Conservation (phyloP, 2,329 filamentous ascomycete species). For the Gnomoniopsis sp. region DNA sequence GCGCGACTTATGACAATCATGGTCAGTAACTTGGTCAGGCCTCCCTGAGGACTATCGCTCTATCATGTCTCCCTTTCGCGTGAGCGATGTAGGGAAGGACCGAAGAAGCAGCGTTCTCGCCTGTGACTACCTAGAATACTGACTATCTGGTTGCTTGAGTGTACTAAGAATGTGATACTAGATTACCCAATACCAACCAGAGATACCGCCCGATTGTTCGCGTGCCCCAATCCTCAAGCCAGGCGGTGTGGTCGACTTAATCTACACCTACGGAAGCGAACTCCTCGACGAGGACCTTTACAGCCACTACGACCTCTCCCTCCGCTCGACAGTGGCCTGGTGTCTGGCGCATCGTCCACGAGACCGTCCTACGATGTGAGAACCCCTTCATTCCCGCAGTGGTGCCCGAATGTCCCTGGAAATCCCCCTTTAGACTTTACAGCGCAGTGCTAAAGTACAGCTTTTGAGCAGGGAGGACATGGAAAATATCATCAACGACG, state of each 20-base stretch:
- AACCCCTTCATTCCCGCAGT: background rate
- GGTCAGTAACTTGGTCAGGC: too few relatives aligned
- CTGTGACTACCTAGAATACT: too few relatives aligned
- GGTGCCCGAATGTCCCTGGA: too few relatives aligned
- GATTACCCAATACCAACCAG: background rate
- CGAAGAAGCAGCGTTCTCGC: too few relatives aligned
- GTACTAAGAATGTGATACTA: too few relatives aligned
- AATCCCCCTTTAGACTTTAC: too few relatives aligned
- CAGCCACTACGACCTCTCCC: background rate
- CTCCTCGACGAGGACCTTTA: background rate
- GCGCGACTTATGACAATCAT: constrained; percentile 5
- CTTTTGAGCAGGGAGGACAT: background rate
- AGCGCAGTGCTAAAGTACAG: background rate
- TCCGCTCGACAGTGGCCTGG: background rate
- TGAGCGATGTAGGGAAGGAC: too few relatives aligned
- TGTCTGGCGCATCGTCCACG: background rate
- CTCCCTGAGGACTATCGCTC: too few relatives aligned
- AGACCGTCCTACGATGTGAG: background rate
- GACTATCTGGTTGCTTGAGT: too few relatives aligned
- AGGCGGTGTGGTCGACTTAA: background rate
- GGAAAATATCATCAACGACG: background rate
- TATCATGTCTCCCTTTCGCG: too few relatives aligned
- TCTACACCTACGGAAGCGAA: constrained; percentile 1
- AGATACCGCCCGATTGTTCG: background rate
- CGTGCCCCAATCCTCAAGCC: background rate